Evolutionary conservation across 768 basidiomycete genomes (phyloP), one percentile per base, ranked within the genome.

Genomic region (Russula griseocarnosa): DNA sequence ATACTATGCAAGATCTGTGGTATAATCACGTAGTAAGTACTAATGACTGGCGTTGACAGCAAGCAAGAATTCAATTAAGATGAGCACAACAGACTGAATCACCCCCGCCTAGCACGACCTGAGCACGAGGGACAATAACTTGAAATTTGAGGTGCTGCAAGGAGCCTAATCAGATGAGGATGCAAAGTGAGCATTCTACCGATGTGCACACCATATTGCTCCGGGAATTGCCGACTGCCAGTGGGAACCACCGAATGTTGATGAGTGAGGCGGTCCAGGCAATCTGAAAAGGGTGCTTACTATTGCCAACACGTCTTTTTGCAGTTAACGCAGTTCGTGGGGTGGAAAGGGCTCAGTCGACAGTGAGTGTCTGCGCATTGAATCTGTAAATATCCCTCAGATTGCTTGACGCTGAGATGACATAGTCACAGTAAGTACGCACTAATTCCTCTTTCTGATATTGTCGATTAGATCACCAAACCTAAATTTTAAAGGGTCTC

Each of bases 221-320:
- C 64, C 34, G 64, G 64, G 26, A 65, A 65, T 61, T 65, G 64
- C 59, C 64, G 64, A 14, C 64, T 65, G 16, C n/a, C n/a, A n/a
- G n/a, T n/a, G n/a, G 7, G 44, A 26, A 14, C 30, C 47, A 10
- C 11, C 2, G 13, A 36, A 36, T 36, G 13, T 36, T 36, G 13
- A 36, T 36, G 36, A 36, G 36, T 36, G 36, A 13, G 36, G 36
- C 11, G 36, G 34, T 8, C 1, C 52, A 20, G 3, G 11, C 9
- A 42, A 57, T 52, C n/a, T 32, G 26, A 3, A 11, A 47, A 20
- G 22, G 26, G 16, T 10, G 42, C 64, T 36, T 52, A 65, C 64
- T 65, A 65, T 57, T 65, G 64, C 64, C 64, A 65, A 22, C 64
- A 65, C 6, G 64, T 61, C 52, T 65, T 65, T 56, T 61, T 65